Percentiles rank a stretch among this genome's conserved stretches.
phyloP scores from a whole-genome alignment of 169 alveolate genomes.

The Cryptosporidium felis region DNA sequence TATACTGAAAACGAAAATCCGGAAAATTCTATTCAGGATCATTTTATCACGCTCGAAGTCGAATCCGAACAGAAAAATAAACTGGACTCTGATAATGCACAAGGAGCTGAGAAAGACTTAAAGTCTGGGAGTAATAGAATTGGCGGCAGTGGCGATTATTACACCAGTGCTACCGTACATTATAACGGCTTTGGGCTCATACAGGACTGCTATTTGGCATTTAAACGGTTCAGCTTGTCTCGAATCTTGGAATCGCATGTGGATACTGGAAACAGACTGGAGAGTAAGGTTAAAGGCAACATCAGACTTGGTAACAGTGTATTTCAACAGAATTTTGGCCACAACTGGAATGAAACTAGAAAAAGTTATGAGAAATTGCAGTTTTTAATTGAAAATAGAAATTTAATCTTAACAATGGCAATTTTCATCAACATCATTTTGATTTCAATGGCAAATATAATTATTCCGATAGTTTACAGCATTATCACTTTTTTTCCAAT shows the following conservation, averaged over 20 bases:
- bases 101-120: no score
- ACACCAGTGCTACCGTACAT: background rate
- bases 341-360: background rate
- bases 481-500: background rate
- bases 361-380: background rate
- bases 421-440: background rate
- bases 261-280: background rate
- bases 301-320: no score
- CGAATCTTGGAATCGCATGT: no score
- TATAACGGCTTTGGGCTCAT: background rate
- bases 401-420: background rate
- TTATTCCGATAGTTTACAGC: constrained; percentile 14
- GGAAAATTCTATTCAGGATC: no score
- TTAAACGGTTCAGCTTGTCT: background rate
- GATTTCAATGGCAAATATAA: constrained; percentile 18
- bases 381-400: background rate
- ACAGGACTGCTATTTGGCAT: background rate
- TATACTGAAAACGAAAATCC: no score
- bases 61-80: no score
- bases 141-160: no score
- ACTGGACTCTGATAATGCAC: no score
- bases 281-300: background rate
- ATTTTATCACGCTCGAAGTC: no score
- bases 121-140: no score
- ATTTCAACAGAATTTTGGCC: no score